Evolutionary conservation across 495 filamentous ascomycete genomes (phyloP).

Genomic region (Hypomontagnella submonticulosa): DNA sequence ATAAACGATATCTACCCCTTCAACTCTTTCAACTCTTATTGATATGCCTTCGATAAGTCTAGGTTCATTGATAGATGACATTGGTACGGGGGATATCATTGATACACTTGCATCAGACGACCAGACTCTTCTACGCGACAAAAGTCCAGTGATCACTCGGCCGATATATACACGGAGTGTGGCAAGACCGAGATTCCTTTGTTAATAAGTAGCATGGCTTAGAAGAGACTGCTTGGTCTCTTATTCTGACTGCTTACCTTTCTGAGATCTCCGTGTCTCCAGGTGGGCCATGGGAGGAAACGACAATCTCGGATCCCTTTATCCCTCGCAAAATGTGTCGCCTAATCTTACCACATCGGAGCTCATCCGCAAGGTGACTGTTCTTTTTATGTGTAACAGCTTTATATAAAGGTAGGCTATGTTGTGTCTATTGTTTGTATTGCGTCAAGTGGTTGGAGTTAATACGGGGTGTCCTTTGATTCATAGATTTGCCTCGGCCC

Average conservation of each 20-base stretch:
- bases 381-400: slow-evolving; percentile 14
- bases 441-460: background rate
- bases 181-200: slow-evolving; percentile 24
- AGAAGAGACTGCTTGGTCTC: background rate
- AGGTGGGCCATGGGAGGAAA: slow-evolving; percentile 2
- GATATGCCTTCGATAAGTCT: slow-evolving; percentile 16
- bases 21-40: background rate
- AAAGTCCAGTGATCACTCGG: slow-evolving; percentile 9
- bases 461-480: slow-evolving; percentile 21
- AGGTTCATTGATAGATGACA: no score
- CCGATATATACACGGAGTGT: slow-evolving; percentile 3
- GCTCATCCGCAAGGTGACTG: background rate
- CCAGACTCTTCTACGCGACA: slow-evolving; percentile 3
- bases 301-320: slow-evolving; percentile 19
- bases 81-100: background rate
- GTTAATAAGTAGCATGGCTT: background rate
- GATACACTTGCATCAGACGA: slow-evolving; percentile 15
- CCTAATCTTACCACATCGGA: slow-evolving; percentile 8
- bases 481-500: slow-evolving; percentile 1
- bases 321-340: slow-evolving; percentile 5
- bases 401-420: slow-evolving; percentile 11
- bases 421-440: slow-evolving; percentile 12
- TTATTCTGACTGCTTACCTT: slow-evolving; percentile 18
- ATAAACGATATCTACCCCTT: slow-evolving; percentile 2
- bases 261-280: slow-evolving; percentile 10